These are phyloP conservation scores for Podospora bellae-mahoneyi DNA, from an alignment of 495 filamentous ascomycete species.

Conservation along the genomic window DNA sequence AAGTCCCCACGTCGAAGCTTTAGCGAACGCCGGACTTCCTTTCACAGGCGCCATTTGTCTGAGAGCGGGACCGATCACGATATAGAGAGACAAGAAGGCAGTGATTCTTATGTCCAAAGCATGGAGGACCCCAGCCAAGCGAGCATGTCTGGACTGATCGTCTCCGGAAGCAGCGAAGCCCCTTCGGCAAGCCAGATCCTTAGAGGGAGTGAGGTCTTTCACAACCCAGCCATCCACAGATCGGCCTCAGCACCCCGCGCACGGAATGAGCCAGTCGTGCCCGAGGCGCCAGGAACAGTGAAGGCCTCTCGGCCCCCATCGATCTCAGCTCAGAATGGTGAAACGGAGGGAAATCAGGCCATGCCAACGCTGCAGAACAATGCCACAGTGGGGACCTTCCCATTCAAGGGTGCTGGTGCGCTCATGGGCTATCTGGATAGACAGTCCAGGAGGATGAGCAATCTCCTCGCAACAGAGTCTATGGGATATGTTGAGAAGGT, in stretches of 20 bases:
- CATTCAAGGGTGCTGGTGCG: constrained; percentile 79
- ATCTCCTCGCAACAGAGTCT: constrained; percentile 80
- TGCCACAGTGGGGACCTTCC: constrained; percentile 71
- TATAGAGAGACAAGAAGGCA: constrained; percentile 58
- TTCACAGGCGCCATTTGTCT: constrained; percentile 38
- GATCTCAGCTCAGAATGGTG: constrained; percentile 1
- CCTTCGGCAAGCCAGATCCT: constrained; percentile 90
- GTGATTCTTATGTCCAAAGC: constrained; percentile 74
- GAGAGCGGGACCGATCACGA: constrained; percentile 40
- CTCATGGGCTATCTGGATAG: constrained; percentile 80
- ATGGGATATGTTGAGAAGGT: constrained; percentile 98
- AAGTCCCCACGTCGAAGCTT: constrained; percentile 53
- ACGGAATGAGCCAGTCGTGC: constrained; percentile 8
- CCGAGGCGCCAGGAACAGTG: not conserved
- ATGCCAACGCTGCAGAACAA: constrained; percentile 66
- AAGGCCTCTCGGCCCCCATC: not conserved
- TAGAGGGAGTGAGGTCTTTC: constrained; percentile 80
- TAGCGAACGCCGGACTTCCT: constrained; percentile 52
- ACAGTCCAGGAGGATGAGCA: constrained; percentile 74
- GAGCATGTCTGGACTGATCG: constrained; percentile 60
- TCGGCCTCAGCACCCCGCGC: constrained; percentile 39
- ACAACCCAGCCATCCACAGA: constrained; percentile 68
- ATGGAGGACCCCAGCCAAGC: constrained; percentile 58
- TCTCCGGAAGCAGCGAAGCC: constrained; percentile 72
- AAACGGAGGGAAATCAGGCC: constrained; percentile 35